phyloP scores from a whole-genome alignment of 208 protist species.

The Blastocrithidia nonstop region DNA sequence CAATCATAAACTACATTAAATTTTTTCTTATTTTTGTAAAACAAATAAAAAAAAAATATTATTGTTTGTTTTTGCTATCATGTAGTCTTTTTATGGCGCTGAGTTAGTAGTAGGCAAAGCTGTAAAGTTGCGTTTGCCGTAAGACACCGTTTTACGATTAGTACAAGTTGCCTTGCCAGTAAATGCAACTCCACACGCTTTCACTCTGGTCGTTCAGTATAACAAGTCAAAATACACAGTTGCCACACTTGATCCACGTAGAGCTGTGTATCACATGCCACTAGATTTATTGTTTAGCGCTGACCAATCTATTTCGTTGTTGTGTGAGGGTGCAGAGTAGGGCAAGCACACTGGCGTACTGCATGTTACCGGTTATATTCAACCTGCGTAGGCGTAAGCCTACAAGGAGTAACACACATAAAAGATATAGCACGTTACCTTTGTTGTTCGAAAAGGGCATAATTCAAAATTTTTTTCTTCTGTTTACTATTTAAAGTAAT shows the following conservation, averaged over 20 bases:
- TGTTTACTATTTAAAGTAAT: no score
- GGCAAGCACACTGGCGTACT: constrained; percentile 28
- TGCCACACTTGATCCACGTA: constrained; percentile 56
- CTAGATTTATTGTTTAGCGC: constrained; percentile 48
- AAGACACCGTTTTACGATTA: constrained; percentile 41
- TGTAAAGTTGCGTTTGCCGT: constrained; percentile 34
- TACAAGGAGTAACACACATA: no score
- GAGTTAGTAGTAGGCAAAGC: constrained; percentile 43
- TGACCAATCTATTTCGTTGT: constrained; percentile 26
- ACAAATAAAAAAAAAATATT: no score
- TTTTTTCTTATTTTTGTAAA: no score
- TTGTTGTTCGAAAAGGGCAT: no score
- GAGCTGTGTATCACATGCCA: constrained; percentile 29
- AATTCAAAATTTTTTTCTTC: no score
- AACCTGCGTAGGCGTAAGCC: constrained; percentile 33
- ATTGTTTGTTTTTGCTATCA: constrained; percentile 5
- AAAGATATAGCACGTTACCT: no score
- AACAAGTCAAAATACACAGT: constrained; percentile 37
- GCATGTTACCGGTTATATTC: constrained; percentile 55
- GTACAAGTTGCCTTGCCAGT: constrained; percentile 51
- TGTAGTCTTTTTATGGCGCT: constrained; percentile 69
- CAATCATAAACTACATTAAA: no score
- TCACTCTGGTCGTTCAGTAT: constrained; percentile 17
- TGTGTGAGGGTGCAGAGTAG: constrained; percentile 13
- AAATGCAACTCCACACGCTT: constrained; percentile 22